Percentiles rank a stretch among this genome's conserved stretches.
Conservation (phyloP, 176 grass and related monocot genomes). For the Microstegium vimineum region DNA sequence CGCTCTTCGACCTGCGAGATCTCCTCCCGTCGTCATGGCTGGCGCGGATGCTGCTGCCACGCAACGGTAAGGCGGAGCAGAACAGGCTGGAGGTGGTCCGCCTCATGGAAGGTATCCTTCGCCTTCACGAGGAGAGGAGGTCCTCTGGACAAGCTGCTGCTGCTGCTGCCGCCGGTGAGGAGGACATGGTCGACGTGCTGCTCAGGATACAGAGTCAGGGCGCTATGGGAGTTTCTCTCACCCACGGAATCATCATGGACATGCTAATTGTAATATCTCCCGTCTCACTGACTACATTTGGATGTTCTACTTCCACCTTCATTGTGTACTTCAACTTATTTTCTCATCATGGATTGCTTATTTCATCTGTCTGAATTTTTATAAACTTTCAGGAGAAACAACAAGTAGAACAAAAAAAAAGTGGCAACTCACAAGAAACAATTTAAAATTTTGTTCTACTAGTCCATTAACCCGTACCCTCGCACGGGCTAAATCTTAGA, state of each 20-base stretch:
- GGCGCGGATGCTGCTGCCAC: neutral
- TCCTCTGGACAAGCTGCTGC: neutral
- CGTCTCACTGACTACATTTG: neutral
- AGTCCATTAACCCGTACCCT: too few relatives aligned
- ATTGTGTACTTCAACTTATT: too few relatives aligned
- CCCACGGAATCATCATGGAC: slow-evolving; percentile 6
- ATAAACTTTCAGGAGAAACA: too few relatives aligned
- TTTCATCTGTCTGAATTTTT: too few relatives aligned
- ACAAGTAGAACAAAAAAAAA: too few relatives aligned
- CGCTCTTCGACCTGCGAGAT: slow-evolving; percentile 25
- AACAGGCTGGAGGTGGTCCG: neutral
- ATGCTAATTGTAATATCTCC: neutral
- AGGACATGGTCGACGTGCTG: slow-evolving; percentile 25
- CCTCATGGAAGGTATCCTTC: neutral
- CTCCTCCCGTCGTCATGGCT: slow-evolving; percentile 31
- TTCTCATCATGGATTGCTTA: too few relatives aligned
- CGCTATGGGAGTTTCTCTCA: neutral
- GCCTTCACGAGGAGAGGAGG: neutral
- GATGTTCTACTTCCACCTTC: too few relatives aligned
- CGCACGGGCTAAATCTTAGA: too few relatives aligned
- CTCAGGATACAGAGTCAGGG: slow-evolving; percentile 10
- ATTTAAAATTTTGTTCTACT: too few relatives aligned
- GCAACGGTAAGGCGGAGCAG: neutral
- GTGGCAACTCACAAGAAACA: too few relatives aligned
- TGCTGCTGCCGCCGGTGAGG: neutral